phyloP scores from a whole-genome alignment of 805 yeast species.

The Candida peoriensis region DNA sequence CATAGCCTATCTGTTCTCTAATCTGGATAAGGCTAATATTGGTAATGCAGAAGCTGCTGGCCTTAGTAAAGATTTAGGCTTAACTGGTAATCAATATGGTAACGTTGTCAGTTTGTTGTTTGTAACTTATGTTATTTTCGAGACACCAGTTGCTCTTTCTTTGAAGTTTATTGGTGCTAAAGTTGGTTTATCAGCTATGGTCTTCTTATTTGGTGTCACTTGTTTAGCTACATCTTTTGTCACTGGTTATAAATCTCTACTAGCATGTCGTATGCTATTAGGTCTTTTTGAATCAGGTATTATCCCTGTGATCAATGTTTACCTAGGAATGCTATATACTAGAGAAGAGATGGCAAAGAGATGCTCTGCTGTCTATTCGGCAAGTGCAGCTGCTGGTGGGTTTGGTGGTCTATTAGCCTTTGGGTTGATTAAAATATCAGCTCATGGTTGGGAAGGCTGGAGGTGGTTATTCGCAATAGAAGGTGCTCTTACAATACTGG shows the following conservation, averaged over 20 bases:
- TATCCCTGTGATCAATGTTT: conserved; percentile 44
- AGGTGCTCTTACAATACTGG: conserved; percentile 38
- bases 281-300: conserved; percentile 51
- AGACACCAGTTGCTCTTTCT: conserved; percentile 34
- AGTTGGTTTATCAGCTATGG: conserved; percentile 27
- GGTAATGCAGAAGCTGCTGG: conserved; percentile 59
- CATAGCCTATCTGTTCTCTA: conserved; percentile 39
- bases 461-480: conserved; percentile 48
- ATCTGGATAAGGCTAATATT: conserved; percentile 51
- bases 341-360: conserved; percentile 44
- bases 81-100: conserved; percentile 36
- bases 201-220: conserved; percentile 33
- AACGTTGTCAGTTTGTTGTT: conserved; percentile 41
- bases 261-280: conserved; percentile 43
- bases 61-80: conserved; percentile 33
- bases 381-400: conserved; percentile 36
- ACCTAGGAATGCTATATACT: conserved; percentile 42
- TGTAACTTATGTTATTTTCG: conserved; percentile 38
- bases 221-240: conserved; percentile 40
- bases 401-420: conserved; percentile 51
- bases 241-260: conserved; percentile 34
- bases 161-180: conserved; percentile 33
- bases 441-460: conserved; percentile 40
- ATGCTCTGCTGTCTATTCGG: conserved; percentile 25
- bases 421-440: conserved; percentile 38